phyloP scores from a whole-genome alignment of 805 yeast genomes.

The Pichia membranifaciens region DNA sequence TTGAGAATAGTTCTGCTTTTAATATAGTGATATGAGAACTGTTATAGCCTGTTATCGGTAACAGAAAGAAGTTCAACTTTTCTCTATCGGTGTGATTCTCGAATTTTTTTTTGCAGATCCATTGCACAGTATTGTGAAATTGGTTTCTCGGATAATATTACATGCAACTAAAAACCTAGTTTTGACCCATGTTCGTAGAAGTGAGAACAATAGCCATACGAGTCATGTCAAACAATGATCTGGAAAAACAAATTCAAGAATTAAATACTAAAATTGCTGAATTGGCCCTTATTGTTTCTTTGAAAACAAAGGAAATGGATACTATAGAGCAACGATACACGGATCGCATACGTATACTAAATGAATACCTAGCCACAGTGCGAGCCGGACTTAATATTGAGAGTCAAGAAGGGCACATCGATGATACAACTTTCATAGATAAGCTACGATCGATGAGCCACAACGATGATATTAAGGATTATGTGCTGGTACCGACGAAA shows the following conservation, averaged over 20 bases:
- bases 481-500: conserved; percentile 23
- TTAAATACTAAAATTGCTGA: conserved; percentile 20
- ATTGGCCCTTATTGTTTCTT: conserved; percentile 34
- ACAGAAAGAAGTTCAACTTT: too few species aligned
- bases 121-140: too few species aligned
- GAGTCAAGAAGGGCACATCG: not conserved
- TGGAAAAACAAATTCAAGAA: conserved; percentile 15
- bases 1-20: too few species aligned
- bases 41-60: too few species aligned
- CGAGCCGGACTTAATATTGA: conserved; percentile 13
- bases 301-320: conserved; percentile 37
- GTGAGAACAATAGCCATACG: too few species aligned
- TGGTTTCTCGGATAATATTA: too few species aligned
- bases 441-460: not conserved
- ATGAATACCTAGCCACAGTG: conserved; percentile 18
- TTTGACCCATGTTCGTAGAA: too few species aligned
- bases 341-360: conserved; percentile 17
- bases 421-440: conserved; percentile 5
- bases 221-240: not conserved
- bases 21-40: too few species aligned
- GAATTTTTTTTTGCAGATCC: too few species aligned
- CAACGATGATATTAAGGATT: conserved; percentile 11
- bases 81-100: too few species aligned
- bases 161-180: too few species aligned
- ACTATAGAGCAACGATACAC: conserved; percentile 20